Base-by-base conservation (phyloP, 2,329 filamentous ascomycete species). In the Sporothrix sp. region DNA sequence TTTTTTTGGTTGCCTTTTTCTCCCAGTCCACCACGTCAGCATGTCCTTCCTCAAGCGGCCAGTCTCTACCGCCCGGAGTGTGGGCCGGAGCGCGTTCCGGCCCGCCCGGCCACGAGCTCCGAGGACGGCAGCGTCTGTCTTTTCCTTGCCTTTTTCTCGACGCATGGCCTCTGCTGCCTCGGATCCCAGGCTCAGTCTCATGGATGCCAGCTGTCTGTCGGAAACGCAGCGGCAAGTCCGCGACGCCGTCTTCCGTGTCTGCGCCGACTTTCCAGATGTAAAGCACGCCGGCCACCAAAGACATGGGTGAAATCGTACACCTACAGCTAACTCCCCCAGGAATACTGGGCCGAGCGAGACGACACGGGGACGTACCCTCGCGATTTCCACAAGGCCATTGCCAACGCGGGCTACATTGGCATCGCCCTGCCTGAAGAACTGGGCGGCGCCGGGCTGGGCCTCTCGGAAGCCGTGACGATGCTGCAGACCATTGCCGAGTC, bases 391-490 rank as follows among this genome's bases (percentile, higher is more conserved):
- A 77, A 82, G 0, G 84, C 84, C 0, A 66, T 93, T 8, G 83
- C 87, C 7, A 77, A 78, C 51, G 84, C 82, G 56, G 86, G 87
- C 7, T 93, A 85, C 85, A 75, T 93, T 36, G 87, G 87, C 3
- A 89, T 91, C 57, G 85, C 85, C 0, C 68, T 93, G 3, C 85
- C 86, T 0, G 84, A 89, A 61, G 71, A 77, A 0, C 73, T 88
- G 0, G 87, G 87, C 3, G 87, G 87, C 1, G 76, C 84, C 1
- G 85, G 84, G 0, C 66, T 94, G 8, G 86, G 81, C 8, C 88
- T 94, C 32, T 83, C 84, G 0, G 87, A 93, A 62, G 87, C 87
- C 1, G 87, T 83, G 0, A 85, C 91, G 76, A 91, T 93, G 85
- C 76, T 93, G 72, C 87, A 94, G 60, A 86, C 85, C 2, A 86